phyloP scores from a whole-genome alignment of 2,329 filamentous ascomycete species.

The Knufia petricola region DNA sequence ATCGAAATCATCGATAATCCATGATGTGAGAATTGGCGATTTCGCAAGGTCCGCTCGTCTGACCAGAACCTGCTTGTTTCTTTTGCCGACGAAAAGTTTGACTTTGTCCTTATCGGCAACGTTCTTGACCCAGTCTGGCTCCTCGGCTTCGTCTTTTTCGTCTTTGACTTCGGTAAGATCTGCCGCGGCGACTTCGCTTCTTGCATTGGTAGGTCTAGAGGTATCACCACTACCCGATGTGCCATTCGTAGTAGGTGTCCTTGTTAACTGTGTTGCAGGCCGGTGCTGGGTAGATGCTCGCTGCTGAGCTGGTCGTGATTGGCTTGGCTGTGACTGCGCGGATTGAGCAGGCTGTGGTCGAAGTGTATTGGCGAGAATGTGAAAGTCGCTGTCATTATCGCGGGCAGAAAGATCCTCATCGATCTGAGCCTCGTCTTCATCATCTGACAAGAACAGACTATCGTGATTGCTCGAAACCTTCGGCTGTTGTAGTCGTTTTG shows the following conservation, averaged over 20 bases:
- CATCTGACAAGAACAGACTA: constrained; percentile 4
- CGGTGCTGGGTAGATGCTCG: constrained; percentile 43
- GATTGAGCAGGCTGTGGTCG: background rate
- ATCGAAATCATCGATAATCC: constrained; percentile 7
- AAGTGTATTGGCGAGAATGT: background rate
- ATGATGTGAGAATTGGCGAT: constrained; percentile 13
- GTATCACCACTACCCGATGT: background rate
- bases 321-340: background rate
- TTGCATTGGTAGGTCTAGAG: background rate
- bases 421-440: background rate
- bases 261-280: constrained; percentile 55
- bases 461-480: background rate
- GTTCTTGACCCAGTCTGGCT: background rate
- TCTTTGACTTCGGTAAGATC: constrained; percentile 13
- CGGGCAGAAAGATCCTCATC: background rate
- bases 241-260: constrained; percentile 42
- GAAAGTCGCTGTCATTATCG: background rate
- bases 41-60: constrained; percentile 14
- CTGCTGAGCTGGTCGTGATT: background rate
- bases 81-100: constrained; percentile 14
- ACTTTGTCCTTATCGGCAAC: constrained; percentile 9
- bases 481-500: constrained; percentile 1
- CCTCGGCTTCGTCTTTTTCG: constrained; percentile 4
- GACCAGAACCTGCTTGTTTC: constrained; percentile 12
- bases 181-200: background rate